phyloP scores from a whole-genome alignment of 1,139 yeast species.

The Zygosaccharomyces pseudobailii region DNA sequence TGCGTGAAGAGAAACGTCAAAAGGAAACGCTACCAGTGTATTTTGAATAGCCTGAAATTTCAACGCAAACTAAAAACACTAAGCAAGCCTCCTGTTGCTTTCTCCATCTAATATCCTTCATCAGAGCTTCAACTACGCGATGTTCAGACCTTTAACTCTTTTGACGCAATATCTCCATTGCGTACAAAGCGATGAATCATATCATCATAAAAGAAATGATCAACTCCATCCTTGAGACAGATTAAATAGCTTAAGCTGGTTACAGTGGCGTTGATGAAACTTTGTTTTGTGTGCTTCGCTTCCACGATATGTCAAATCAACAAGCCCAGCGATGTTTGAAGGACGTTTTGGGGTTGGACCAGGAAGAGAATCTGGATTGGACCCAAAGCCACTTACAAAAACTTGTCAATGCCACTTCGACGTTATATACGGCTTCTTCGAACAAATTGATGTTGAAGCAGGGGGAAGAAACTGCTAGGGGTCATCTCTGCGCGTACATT shows the following conservation, averaged over 20 bases:
- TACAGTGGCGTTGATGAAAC: not conserved
- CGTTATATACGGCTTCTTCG: constrained; percentile 50
- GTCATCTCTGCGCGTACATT: constrained; percentile 60
- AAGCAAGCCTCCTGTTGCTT: not conserved
- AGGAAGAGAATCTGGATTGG: constrained; percentile 35
- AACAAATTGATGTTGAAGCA: constrained; percentile 46
- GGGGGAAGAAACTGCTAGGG: constrained; percentile 56
- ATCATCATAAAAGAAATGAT: not conserved
- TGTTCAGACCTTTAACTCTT: not conserved
- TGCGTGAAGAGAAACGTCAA: constrained; percentile 2
- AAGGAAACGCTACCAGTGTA: not conserved
- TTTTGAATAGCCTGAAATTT: not conserved
- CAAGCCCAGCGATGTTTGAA: constrained; percentile 21
- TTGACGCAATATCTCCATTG: not conserved
- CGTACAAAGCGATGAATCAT: constrained; percentile 2
- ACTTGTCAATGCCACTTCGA: constrained; percentile 45
- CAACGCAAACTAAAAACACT: not conserved
- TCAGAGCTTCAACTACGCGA: constrained; percentile 2
- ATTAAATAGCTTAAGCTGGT: too few relatives aligned
- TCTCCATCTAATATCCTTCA: not conserved
- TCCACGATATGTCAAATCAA: constrained; percentile 18
- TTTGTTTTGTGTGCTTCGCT: not conserved
- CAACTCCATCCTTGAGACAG: not conserved
- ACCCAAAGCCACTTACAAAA: constrained; percentile 46
- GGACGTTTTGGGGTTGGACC: constrained; percentile 19